Evolutionary conservation across 257 asterid species (phyloP), one percentile per base, ranked within the genome.

Genomic region (Nicotiana knightiana): DNA sequence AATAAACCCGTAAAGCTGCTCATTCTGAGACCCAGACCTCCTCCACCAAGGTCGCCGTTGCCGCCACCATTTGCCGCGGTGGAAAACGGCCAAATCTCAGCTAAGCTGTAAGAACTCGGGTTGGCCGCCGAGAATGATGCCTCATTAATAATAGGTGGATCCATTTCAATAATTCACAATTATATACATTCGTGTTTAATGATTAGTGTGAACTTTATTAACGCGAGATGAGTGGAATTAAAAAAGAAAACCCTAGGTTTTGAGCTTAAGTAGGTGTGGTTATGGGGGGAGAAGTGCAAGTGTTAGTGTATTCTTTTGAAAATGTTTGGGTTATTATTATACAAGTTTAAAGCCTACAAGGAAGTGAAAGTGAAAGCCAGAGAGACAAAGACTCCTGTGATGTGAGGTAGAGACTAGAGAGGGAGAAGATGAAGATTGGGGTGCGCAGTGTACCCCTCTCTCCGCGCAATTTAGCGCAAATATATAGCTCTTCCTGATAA

Each of bases 111-210:
- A 53, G 97, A 89, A 18, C 92, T 87, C 12, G 97, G 97, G 67
- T 91, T 88, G 8, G 93, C 93, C 26, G 94, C 93, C 18, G 95
- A 90, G 77, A 92, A 93, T 65, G 97, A 91, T 0, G 89, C 88
- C 85, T 91, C 97, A 73, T 91, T 93, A 4, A 93, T 85, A 83
- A 95, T 84, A 26, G 95, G 92, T 73, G 97, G 98, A 90, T 95
- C 99, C 99, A 95, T 95, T 86, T 73, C 6, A 30, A 58, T 73
- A 26, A 77, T 64, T 70, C n/a, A 71, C 79, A 55, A 78, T 67
- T 68, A 68, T 11, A 70, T 28, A 32, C 5, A n/a, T 58, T 7
- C 64, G 64, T 18, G 28, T 4, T 6, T 58, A 43, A 71, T 18
- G 18, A 71, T 24, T 71, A 24, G 37, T 71, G 61, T 71, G 78